Base-by-base conservation (phyloP, 2,329 filamentous ascomycete species). In the Fusarium sororula region DNA sequence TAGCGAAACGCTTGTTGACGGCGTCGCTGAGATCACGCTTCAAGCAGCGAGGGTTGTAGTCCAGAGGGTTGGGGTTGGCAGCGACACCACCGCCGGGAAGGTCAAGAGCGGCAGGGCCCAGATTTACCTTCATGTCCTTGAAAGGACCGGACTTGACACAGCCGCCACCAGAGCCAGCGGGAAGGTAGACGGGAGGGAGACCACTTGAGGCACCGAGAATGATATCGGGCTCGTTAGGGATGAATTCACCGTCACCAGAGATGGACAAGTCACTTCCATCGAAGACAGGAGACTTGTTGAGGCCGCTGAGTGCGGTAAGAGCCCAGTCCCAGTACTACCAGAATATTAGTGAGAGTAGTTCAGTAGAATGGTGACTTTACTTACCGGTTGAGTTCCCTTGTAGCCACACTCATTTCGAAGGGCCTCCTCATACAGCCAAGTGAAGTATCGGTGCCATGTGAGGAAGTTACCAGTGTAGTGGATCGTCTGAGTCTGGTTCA, bases 101-200 rank as follows among this genome's bases (percentile, higher is more conserved):
- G 15, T 79, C 76, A 10, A 79, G 79, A 8, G 79, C 76, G 12
- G 81, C 79, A 20, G 84, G 84, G 1, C 84, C 84, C 4, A 86
- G 77, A 62, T 83, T 85, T 60, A 86, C 81, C 2, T 67, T 79
- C 76, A 84, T 81, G 70, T 84, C 79, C 35, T 77, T 79, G n/a
- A 90, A 84, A 4, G 89, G 89, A 0, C 88, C 88, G 0, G 80
- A 82, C 20, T 78, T 82, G 6, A 91, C 82, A 75, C 88, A 90
- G 30, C 89, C 89, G 44, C 89, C 89, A 8, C 90, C 89, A 6
- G 81, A 82, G 12, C 87, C 89, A 1, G 86, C 81, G 1, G 86
- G 84, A 15, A 87, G 73, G 35, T 68, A 67, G 28, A 79, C 39
- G 2, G 75, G 62, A n/a, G 74, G 75, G 14, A 79, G 70, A 3